Percentiles rank a stretch among this genome's conserved stretches.
phyloP scores from a whole-genome alignment of 495 filamentous ascomycete species.

The Polyplosphaeria fusca region DNA sequence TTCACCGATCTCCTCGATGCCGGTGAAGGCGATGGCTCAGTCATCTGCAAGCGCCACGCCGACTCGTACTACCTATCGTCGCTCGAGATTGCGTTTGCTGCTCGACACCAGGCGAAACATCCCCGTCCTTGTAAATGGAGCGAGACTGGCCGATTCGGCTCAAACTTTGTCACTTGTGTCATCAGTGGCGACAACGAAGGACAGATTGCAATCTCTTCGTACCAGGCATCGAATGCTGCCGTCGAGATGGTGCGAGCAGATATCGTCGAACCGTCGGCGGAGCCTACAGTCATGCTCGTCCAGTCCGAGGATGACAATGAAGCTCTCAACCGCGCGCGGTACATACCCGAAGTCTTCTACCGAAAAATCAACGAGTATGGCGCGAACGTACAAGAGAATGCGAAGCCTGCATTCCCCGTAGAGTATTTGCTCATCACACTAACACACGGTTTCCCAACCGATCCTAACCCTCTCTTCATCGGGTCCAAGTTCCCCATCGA shows the following conservation, averaged over 20 bases:
- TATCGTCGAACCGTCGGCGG: constrained; percentile 91
- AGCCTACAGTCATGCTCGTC: constrained; percentile 91
- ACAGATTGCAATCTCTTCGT: constrained; percentile 82
- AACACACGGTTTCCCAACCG: constrained; percentile 91
- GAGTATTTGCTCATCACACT: constrained; percentile 95
- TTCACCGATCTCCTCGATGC: constrained; percentile 91
- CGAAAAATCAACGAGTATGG: constrained; percentile 95
- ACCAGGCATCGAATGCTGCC: constrained; percentile 90
- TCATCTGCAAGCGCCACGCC: constrained; percentile 92
- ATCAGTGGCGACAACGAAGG: constrained; percentile 88
- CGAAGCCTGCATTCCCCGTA: constrained; percentile 91
- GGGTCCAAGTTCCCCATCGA: constrained; percentile 76
- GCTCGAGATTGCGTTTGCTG: constrained; percentile 84
- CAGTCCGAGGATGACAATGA: constrained; percentile 87
- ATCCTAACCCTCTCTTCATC: constrained; percentile 69
- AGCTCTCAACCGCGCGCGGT: constrained; percentile 63
- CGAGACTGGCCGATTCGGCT: constrained; percentile 88
- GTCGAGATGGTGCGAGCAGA: constrained; percentile 96
- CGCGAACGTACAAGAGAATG: constrained; percentile 91
- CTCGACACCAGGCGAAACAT: constrained; percentile 79
- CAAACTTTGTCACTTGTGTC: constrained; percentile 95
- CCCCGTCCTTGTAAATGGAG: constrained; percentile 97
- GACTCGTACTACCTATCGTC: constrained; percentile 95
- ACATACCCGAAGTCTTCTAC: constrained; percentile 98
- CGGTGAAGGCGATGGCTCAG: constrained; percentile 72